phyloP scores from a whole-genome alignment of 2,329 filamentous ascomycete genomes.

The Teratosphaeria epicoccoides region DNA sequence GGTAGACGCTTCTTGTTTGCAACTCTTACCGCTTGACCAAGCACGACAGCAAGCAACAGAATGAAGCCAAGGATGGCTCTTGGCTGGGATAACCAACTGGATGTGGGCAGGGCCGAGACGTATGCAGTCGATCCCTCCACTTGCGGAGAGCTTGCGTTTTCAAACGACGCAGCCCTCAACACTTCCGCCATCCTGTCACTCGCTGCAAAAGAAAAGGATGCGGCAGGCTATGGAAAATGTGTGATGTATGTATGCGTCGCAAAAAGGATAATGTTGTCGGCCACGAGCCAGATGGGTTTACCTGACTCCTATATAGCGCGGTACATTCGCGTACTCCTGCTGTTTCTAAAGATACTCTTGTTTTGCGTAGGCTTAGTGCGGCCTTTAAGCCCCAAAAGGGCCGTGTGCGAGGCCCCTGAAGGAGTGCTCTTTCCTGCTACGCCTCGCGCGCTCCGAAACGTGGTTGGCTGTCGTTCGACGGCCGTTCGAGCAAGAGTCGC shows the following conservation, averaged over 20 bases:
- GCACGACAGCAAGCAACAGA: conserved; percentile 1
- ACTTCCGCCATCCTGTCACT: not conserved
- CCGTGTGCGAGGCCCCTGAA: not conserved
- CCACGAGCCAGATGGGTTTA: not conserved
- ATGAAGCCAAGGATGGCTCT: not conserved
- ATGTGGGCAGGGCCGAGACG: not conserved
- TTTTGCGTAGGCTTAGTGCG: not conserved
- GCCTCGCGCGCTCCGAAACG: not conserved
- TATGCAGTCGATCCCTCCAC: not conserved
- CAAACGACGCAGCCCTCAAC: not conserved
- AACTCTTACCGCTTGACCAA: not conserved
- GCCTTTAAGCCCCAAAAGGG: not conserved
- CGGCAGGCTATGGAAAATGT: not conserved
- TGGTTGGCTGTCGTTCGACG: not conserved
- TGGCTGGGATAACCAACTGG: not conserved
- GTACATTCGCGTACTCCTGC: not conserved
- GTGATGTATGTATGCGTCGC: not conserved
- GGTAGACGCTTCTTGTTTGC: conserved; percentile 9
- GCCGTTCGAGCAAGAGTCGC: not conserved
- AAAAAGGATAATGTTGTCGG: not conserved
- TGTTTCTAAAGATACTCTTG: not conserved
- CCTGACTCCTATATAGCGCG: not conserved
- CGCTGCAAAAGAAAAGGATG: not conserved
- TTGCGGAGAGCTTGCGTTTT: not conserved
- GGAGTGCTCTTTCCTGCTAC: not conserved